Conservation (phyloP, 192 early-diverging fungal genomes). For the Oehlia diaphana region DNA sequence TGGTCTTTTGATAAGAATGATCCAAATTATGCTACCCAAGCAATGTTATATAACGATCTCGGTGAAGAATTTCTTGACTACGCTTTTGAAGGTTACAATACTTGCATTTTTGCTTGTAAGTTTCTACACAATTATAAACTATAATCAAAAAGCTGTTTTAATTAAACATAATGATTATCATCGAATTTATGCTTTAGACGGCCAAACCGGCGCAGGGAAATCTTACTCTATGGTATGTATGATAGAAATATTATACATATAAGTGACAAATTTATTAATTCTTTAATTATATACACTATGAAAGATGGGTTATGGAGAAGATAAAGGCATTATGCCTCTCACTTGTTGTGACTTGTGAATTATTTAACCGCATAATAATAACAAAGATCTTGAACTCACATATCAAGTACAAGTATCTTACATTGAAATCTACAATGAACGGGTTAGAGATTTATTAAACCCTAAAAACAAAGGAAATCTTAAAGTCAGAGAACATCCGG, state of each 20-base stretch:
- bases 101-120: conserved; percentile 91
- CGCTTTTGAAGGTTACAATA: conserved; percentile 88
- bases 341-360: conserved; percentile 75
- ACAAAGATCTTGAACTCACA: conserved; percentile 43
- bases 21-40: conserved; percentile 69
- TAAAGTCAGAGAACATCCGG: conserved; percentile 80
- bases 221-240: conserved; percentile 61
- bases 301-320: conserved; percentile 69
- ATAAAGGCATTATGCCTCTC: conserved; percentile 85
- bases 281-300: no score
- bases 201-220: conserved; percentile 82
- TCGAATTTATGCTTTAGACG: conserved; percentile 47
- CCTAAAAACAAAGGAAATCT: conserved; percentile 74
- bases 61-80: conserved; percentile 80
- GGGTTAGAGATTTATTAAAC: conserved; percentile 78
- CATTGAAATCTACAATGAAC: conserved; percentile 91
- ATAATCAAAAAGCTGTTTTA: no score
- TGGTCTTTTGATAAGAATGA: conserved; percentile 74
- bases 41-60: conserved; percentile 72
- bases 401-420: conserved; percentile 82
- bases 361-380: conserved; percentile 69
- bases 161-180: neutral
- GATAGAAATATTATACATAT: neutral
- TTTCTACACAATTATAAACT: neutral
- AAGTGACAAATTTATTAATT: neutral